phyloP scores from a whole-genome alignment of 345 rosid genomes.

The Rhizophora apiculata region DNA sequence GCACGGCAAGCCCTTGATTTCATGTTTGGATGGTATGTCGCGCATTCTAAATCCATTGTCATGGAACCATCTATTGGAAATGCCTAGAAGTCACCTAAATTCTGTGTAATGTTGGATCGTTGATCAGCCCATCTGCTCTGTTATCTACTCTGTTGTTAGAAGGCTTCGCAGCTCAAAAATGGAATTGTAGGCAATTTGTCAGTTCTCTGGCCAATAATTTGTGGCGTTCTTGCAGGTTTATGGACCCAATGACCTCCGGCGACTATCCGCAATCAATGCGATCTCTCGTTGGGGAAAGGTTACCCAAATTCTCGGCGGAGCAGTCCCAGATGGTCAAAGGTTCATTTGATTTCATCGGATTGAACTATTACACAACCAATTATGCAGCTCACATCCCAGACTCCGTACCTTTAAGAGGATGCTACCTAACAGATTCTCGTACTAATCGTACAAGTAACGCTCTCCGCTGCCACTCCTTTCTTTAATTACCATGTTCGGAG shows the following conservation, averaged over 20 bases:
- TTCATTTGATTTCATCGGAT: constrained; percentile 9
- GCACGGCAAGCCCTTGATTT: constrained; percentile 6
- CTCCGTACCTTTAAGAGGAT: background rate
- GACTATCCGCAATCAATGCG: constrained; percentile 8
- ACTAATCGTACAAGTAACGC: background rate
- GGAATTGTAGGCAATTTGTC: no score
- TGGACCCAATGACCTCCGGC: background rate
- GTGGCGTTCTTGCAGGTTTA: background rate
- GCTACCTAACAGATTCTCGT: background rate
- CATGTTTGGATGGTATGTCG: constrained; percentile 8
- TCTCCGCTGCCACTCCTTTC: background rate
- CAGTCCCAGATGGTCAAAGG: constrained; percentile 8
- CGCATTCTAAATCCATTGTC: no score
- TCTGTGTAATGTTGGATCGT: no score
- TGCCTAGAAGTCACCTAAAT: background rate
- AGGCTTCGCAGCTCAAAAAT: no score
- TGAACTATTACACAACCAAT: constrained; percentile 8
- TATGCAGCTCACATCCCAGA: background rate
- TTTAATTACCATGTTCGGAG: no score
- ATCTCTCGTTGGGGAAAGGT: background rate
- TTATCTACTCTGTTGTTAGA: no score
- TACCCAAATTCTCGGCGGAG: constrained; percentile 7
- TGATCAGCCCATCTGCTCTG: no score
- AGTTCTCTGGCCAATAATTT: no score
- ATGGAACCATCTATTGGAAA: no score